These are phyloP conservation scores for Jaminaea rosea DNA, from an alignment of 1,284 basidiomycete genomes.

Conservation along the genomic window DNA sequence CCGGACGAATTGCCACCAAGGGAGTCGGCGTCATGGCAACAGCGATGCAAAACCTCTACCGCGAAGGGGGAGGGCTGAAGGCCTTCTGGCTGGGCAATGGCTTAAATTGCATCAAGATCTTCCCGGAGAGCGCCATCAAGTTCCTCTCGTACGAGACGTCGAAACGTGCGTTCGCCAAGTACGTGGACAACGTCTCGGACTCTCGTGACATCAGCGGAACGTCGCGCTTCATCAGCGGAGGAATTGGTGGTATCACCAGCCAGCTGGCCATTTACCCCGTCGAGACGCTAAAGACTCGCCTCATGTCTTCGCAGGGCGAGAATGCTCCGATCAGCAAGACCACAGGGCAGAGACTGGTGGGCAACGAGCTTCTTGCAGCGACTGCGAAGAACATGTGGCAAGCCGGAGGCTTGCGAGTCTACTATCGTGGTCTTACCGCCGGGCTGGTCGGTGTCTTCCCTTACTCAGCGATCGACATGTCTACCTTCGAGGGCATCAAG, in stretches of 20 bases:
- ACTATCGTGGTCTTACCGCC: slow-evolving; percentile 78
- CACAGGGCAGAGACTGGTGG: slow-evolving; percentile 52
- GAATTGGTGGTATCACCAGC: slow-evolving; percentile 85
- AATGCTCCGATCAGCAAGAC: slow-evolving; percentile 47
- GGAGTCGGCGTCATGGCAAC: slow-evolving; percentile 59
- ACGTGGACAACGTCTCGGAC: slow-evolving; percentile 84
- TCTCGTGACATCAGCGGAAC: slow-evolving; percentile 77
- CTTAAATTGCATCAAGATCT: slow-evolving; percentile 73
- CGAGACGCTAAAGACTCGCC: slow-evolving; percentile 45
- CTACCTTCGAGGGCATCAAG: slow-evolving; percentile 50
- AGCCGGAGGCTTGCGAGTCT: slow-evolving; percentile 71
- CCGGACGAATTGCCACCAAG: slow-evolving; percentile 43
- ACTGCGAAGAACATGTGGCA: slow-evolving; percentile 61
- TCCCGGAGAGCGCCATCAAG: slow-evolving; percentile 88
- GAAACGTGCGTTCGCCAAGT: slow-evolving; percentile 87
- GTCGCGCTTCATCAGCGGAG: slow-evolving; percentile 88
- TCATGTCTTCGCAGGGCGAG: slow-evolving; percentile 64
- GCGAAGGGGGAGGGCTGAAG: slow-evolving; percentile 64
- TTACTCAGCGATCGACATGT: slow-evolving; percentile 50
- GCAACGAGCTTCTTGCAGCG: slow-evolving; percentile 56
- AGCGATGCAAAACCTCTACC: slow-evolving; percentile 70
- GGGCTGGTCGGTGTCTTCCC: slow-evolving; percentile 50
- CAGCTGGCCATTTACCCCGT: slow-evolving; percentile 58
- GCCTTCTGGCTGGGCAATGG: slow-evolving; percentile 80
- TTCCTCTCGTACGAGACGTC: slow-evolving; percentile 91